phyloP scores from a whole-genome alignment of 2,329 filamentous ascomycete species.

The Claviceps paspali region DNA sequence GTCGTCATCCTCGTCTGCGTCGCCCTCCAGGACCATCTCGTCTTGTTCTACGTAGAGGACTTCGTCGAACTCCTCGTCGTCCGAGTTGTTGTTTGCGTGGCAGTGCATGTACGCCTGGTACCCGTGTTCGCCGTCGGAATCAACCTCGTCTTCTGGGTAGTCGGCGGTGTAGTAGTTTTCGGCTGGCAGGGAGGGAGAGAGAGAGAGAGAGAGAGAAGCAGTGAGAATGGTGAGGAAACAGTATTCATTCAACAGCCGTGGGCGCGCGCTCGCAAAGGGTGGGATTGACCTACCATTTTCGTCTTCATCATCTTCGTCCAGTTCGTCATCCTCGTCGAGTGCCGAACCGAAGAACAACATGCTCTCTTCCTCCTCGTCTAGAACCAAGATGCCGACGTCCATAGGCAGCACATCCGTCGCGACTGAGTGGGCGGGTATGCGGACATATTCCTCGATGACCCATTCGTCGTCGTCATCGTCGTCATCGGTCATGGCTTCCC shows the following conservation, averaged over 20 bases:
- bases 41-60: conserved; percentile 22
- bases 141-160: conserved; percentile 67
- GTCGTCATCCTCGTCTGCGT: conserved; percentile 19
- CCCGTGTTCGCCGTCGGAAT: conserved; percentile 42
- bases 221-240: too few species aligned
- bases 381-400: conserved; percentile 39
- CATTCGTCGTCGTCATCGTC: conserved; percentile 41
- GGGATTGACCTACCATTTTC: conserved; percentile 41
- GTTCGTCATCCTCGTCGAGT: conserved; percentile 46
- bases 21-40: conserved; percentile 23
- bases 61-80: conserved; percentile 37
- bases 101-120: conserved; percentile 39
- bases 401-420: conserved; percentile 30
- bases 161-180: conserved; percentile 69
- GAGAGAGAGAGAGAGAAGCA: too few species aligned
- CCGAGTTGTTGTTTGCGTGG: conserved; percentile 36
- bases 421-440: conserved; percentile 38
- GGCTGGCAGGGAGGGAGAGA: conserved; percentile 27
- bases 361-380: conserved; percentile 42
- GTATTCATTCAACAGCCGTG: too few species aligned
- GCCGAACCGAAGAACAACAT: conserved; percentile 45
- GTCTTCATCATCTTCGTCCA: conserved; percentile 44
- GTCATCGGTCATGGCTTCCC: conserved; percentile 28
- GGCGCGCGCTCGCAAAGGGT: too few species aligned
- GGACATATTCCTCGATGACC: conserved; percentile 49